Conservation (phyloP, 2,329 filamentous ascomycete genomes). For the Penicillium janthinellum region DNA sequence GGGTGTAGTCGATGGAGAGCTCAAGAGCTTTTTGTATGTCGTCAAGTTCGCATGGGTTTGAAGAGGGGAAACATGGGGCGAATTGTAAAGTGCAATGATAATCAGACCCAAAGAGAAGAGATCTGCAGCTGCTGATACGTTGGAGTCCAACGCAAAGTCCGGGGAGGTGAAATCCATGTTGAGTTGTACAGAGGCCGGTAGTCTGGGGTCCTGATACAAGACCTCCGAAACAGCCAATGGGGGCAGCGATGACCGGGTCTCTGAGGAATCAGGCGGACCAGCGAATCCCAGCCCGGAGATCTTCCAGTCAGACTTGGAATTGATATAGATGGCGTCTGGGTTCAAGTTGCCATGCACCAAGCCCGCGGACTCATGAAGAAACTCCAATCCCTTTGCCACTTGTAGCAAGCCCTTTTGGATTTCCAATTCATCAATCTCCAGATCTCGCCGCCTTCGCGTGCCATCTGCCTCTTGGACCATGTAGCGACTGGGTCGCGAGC, state of each 20-base stretch:
- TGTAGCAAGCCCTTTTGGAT: slow-evolving; percentile 96
- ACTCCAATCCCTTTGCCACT: slow-evolving; percentile 90
- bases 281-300: slow-evolving; percentile 92
- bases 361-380: slow-evolving; percentile 91
- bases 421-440: slow-evolving; percentile 95
- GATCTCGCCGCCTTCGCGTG: slow-evolving; percentile 70
- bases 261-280: slow-evolving; percentile 75
- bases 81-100: slow-evolving; percentile 89
- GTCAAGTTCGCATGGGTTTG: slow-evolving; percentile 79
- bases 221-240: slow-evolving; percentile 82
- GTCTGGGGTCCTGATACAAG: slow-evolving; percentile 78
- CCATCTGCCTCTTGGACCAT: slow-evolving; percentile 79
- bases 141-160: slow-evolving; percentile 90
- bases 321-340: slow-evolving; percentile 89
- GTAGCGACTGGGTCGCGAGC: slow-evolving; percentile 74
- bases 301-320: slow-evolving; percentile 98
- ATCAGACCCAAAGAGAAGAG: slow-evolving; percentile 92
- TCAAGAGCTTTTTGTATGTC: slow-evolving; percentile 82
- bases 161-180: slow-evolving; percentile 92
- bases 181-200: slow-evolving; percentile 81
- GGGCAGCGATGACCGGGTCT: slow-evolving; percentile 72
- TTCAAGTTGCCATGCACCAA: slow-evolving; percentile 94
- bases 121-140: slow-evolving; percentile 79
- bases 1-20: slow-evolving; percentile 75
- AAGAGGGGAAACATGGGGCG: slow-evolving; percentile 85